Conservation (phyloP, 2,329 filamentous ascomycete species). For the Aureobasidium subglaciale region DNA sequence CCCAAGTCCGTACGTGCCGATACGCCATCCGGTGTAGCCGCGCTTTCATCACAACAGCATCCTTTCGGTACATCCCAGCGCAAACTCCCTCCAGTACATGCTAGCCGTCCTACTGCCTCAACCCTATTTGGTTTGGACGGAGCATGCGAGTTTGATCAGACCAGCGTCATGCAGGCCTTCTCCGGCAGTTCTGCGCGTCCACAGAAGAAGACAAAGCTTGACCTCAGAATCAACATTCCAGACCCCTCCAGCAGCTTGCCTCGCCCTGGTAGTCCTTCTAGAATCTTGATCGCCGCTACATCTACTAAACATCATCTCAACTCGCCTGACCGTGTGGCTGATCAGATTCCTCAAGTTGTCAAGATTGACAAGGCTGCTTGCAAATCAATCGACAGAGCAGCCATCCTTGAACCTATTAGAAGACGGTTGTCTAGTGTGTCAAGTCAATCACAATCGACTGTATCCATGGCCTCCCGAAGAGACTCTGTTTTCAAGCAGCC, state of each 20-base stretch:
- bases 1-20: background rate
- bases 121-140: background rate
- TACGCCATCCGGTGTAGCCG: background rate
- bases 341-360: background rate
- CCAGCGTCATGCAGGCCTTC: background rate
- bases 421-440: slow-evolving; percentile 10
- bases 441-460: background rate
- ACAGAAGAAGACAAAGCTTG: background rate
- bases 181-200: background rate
- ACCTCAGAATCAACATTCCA: slow-evolving; percentile 1
- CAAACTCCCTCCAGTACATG: background rate
- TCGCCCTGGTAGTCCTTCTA: slow-evolving; percentile 2
- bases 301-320: no score
- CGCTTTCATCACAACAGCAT: background rate
- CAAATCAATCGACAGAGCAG: slow-evolving; percentile 1
- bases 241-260: background rate
- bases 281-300: background rate
- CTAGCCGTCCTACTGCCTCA: background rate
- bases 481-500: background rate
- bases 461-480: background rate
- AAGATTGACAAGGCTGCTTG: background rate
- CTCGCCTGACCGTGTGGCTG: background rate
- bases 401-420: slow-evolving; percentile 9
- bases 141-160: background rate
- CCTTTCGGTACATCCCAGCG: background rate